Conservation (phyloP, 2,329 filamentous ascomycete genomes). For the Trichophyton rubrum region DNA sequence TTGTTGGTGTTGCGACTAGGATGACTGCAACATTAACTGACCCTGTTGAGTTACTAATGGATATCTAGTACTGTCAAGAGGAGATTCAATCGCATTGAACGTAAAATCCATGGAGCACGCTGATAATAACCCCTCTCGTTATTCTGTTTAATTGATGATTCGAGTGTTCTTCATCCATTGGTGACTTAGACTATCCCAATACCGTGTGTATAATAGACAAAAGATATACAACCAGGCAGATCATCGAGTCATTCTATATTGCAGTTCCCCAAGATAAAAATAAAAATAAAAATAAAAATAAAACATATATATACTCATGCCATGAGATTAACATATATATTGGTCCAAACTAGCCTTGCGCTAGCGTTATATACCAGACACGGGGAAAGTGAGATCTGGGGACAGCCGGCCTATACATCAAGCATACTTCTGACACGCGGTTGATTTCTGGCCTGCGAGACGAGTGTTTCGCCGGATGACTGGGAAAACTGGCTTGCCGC, state of each 20-base stretch:
- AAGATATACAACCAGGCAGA: background rate
- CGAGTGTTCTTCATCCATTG: no score
- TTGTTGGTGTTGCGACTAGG: no score
- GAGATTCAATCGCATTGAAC: no score
- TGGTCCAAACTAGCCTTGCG: background rate
- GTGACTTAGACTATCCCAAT: background rate
- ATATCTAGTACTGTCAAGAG: no score
- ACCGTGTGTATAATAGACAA: no score
- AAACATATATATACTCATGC: background rate
- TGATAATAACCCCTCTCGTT: no score
- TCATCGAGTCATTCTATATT: background rate
- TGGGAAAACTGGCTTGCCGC: conserved; percentile 7
- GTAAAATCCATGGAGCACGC: no score
- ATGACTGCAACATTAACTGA: no score
- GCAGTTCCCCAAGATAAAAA: background rate
- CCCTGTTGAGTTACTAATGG: no score
- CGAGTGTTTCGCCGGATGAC: conserved; percentile 11
- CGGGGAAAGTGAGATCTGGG: background rate
- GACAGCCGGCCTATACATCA: conserved; percentile 6
- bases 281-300: no score
- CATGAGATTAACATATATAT: background rate
- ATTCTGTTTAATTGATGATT: no score
- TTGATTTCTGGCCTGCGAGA: conserved; percentile 9
- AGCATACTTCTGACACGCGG: conserved; percentile 12
- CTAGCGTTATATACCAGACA: background rate